A percentile compares a stretch with the other conserved stretches of the same genome.
Evolutionary conservation across 2,329 filamentous ascomycete genomes (phyloP).

Genomic region (Scedosporium minutisporum): DNA sequence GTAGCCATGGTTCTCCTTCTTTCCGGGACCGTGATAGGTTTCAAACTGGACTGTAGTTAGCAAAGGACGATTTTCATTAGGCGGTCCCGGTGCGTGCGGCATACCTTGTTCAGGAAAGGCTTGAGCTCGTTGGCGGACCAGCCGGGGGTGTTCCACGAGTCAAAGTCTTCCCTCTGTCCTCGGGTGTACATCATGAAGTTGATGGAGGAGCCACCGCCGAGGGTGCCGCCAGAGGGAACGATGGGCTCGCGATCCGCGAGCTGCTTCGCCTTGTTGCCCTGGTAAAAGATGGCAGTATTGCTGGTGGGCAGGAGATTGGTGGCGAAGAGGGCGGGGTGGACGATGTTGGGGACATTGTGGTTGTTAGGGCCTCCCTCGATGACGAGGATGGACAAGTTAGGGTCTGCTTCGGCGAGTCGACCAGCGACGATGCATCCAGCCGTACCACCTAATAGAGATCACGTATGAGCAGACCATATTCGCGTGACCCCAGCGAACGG

Average conservation of each 20-base stretch:
- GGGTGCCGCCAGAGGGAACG: constrained; percentile 16
- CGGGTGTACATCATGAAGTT: constrained; percentile 23
- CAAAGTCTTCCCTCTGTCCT: constrained; percentile 21
- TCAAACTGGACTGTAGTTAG: constrained; percentile 18
- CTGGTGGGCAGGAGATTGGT: constrained; percentile 13
- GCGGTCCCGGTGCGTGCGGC: rapidly evolving
- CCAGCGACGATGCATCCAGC: constrained; percentile 18
- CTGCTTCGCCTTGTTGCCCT: constrained; percentile 13
- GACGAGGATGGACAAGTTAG: constrained; percentile 17
- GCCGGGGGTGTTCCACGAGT: constrained; percentile 23
- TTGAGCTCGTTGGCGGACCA: constrained; percentile 23
- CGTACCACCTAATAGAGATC: constrained; percentile 15
- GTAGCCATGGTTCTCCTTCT: constrained; percentile 28
- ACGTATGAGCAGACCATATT: not conserved
- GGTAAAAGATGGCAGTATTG: constrained; percentile 15
- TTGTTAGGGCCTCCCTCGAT: constrained; percentile 19
- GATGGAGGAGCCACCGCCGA: constrained; percentile 23
- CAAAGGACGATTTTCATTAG: constrained; percentile 15
- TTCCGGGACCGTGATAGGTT: constrained; percentile 16
- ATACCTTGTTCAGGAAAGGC: constrained; percentile 23
- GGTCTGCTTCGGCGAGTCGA: constrained; percentile 16
- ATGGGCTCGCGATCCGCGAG: constrained; percentile 15
- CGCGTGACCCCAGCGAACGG: not conserved
- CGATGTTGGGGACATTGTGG: constrained; percentile 14
- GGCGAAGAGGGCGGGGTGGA: constrained; percentile 15